Conservation (phyloP, 352 stramenopile genomes). For the Aphanomyces invadans region DNA sequence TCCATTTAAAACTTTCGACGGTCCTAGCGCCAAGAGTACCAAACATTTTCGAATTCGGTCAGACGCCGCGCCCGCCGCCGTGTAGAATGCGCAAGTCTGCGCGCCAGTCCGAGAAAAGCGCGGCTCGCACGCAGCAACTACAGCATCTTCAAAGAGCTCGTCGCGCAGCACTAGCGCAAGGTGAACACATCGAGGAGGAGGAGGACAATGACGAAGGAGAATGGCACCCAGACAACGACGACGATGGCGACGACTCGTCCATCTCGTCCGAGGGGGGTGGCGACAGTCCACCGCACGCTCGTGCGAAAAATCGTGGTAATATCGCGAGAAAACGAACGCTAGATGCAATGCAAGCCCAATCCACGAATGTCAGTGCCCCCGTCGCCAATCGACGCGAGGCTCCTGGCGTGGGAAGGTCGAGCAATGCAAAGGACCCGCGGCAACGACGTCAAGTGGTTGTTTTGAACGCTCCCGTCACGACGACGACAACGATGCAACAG, state of each 20-base stretch:
- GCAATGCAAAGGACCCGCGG: constrained; percentile 10
- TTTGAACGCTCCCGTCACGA: background rate
- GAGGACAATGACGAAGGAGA: constrained; percentile 13
- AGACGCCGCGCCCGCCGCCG: background rate
- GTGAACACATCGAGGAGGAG: constrained; percentile 4
- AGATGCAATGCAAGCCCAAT: background rate
- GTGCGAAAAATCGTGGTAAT: background rate
- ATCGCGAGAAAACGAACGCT: constrained; percentile 13
- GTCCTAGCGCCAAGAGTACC: background rate
- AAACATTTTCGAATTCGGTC: background rate
- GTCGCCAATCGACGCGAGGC: background rate
- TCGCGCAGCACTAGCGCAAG: background rate
- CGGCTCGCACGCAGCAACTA: background rate
- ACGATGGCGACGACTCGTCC: constrained; percentile 8
- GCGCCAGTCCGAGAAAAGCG: background rate
- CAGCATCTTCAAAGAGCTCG: background rate
- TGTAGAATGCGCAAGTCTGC: constrained; percentile 12
- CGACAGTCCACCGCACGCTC: background rate
- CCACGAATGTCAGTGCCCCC: background rate
- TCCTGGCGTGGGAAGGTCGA: background rate
- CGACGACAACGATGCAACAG: background rate
- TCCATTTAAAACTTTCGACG: background rate
- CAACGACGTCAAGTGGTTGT: constrained; percentile 15
- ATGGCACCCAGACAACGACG: constrained; percentile 6
- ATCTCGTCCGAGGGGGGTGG: background rate